phyloP scores from a whole-genome alignment of 2,329 filamentous ascomycete species.

The Pseudogymnoascus sp. region DNA sequence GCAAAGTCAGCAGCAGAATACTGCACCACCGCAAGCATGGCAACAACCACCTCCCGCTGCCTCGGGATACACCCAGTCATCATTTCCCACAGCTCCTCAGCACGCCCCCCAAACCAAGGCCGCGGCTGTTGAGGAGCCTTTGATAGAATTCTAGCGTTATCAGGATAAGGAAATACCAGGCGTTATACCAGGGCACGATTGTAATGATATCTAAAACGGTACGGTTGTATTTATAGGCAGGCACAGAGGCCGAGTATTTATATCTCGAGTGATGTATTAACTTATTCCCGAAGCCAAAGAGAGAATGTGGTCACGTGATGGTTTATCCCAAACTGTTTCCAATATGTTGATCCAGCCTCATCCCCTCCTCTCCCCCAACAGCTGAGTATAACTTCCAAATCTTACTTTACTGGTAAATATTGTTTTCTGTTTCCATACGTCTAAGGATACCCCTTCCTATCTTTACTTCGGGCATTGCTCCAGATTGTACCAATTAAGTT shows the following conservation, averaged over 20 bases:
- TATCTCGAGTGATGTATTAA: neutral
- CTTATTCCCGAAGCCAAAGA: neutral
- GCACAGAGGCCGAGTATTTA: neutral
- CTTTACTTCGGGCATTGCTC: neutral
- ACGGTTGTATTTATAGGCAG: neutral
- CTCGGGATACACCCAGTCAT: constrained; percentile 47
- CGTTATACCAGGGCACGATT: constrained; percentile 6
- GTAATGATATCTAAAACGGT: neutral
- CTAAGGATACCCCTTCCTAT: neutral
- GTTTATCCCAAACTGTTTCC: neutral
- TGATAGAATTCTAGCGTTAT: constrained; percentile 62
- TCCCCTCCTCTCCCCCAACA: neutral
- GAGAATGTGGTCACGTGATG: neutral
- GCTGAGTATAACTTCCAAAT: neutral
- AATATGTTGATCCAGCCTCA: neutral
- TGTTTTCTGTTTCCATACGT: neutral
- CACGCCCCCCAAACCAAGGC: constrained; percentile 46
- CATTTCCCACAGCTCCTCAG: constrained; percentile 59
- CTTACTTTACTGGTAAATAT: neutral
- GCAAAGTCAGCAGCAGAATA: constrained; percentile 39
- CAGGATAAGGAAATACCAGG: constrained; percentile 6
- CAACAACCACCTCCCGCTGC: constrained; percentile 33
- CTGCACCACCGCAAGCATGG: constrained; percentile 35
- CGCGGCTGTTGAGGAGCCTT: constrained; percentile 63
- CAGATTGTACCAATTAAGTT: neutral